Evolutionary conservation across 1,284 basidiomycete genomes (phyloP).

Genomic region (Porodaedalea pini): DNA sequence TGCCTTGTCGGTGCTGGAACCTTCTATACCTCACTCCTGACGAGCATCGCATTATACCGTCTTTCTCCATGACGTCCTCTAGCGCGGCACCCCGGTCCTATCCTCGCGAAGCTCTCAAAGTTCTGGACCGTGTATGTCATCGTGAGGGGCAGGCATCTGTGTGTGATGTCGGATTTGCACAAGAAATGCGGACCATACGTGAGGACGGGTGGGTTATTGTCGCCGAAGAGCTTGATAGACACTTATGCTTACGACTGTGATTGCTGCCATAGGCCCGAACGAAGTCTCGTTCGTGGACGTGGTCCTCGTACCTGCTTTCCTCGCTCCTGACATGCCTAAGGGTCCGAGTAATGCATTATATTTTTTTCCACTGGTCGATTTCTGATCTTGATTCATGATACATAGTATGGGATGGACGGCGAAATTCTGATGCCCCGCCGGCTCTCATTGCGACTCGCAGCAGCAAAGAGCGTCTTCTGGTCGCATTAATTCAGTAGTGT

Average conservation of each 20-base stretch:
- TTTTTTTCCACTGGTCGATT: not conserved
- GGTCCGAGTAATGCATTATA: conserved; percentile 27
- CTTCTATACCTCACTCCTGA: conserved; percentile 13
- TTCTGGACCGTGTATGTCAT: conserved; percentile 21
- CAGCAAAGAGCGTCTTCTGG: conserved; percentile 39
- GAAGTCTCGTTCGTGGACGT: conserved; percentile 33
- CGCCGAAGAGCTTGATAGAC: not conserved
- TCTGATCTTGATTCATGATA: conserved; percentile 20
- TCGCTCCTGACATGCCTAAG: conserved; percentile 33
- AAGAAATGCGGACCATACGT: conserved; percentile 23
- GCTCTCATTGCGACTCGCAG: conserved; percentile 27
- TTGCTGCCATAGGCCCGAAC: conserved; percentile 35
- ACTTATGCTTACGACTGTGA: not conserved
- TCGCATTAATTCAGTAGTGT: conserved; percentile 38
- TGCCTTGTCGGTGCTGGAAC: not conserved
- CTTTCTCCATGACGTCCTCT: conserved; percentile 28
- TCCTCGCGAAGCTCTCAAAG: conserved; percentile 23
- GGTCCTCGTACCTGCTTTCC: conserved; percentile 28
- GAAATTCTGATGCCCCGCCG: conserved; percentile 11
- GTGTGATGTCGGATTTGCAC: conserved; percentile 20
- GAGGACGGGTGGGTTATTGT: conserved; percentile 19
- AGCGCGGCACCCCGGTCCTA: conserved; percentile 25
- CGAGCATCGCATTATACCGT: conserved; percentile 22
- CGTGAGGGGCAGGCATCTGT: conserved; percentile 16
- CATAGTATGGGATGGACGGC: conserved; percentile 18